Evolutionary conservation across 2,329 filamentous ascomycete genomes (phyloP), one percentile per base, ranked within the genome.

Genomic region (Xylariaceae sp.): DNA sequence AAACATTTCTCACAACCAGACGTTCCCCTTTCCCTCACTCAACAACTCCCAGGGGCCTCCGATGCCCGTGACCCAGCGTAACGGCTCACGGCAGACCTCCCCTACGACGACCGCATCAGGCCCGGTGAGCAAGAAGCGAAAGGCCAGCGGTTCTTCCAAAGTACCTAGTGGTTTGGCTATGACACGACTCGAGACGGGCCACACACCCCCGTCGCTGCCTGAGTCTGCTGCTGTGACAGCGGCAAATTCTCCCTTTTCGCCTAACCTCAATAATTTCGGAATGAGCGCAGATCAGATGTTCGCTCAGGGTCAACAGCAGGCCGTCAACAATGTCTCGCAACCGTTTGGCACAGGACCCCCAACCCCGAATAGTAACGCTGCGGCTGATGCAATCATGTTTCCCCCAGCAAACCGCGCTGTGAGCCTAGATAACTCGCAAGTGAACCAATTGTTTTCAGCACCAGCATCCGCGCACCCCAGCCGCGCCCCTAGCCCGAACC

Each of bases 51-150:
- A 69, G 62, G 37, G 71, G 69, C 6, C 69, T 8, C 37, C 54
- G 4, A 44, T 47, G 11, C 31, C 43, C 15, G 30, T 77, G 52
- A 74, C 78, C 9, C 74, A 83, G 4, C 75, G 78, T 13, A 81
- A 74, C 49, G 62, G 87, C 3, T 93, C 88, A 3, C 76, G 88
- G 34, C 85, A 88, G 51, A 76, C 79, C 4, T 93, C 89, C 1
- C 87, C 88, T 1, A 76, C 66, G 37, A 78, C 74, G 37, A 78
- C 74, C 12, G 74, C 81, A 39, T 67, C 73, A 24, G 85, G 81
- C 1, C 85, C 85, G 2, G 73, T 73, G 26, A 76, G 79, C 33
- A 95, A 94, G 71, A 89, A 89, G 66, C 78, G 89, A 48, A 95
- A 95, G 63, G 81, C 84, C 4, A 89, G 83, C 60, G 75, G 75